Evolutionary conservation across 768 basidiomycete genomes (phyloP), one percentile per base, ranked within the genome.

Genomic region (Amanita brunnescens): DNA sequence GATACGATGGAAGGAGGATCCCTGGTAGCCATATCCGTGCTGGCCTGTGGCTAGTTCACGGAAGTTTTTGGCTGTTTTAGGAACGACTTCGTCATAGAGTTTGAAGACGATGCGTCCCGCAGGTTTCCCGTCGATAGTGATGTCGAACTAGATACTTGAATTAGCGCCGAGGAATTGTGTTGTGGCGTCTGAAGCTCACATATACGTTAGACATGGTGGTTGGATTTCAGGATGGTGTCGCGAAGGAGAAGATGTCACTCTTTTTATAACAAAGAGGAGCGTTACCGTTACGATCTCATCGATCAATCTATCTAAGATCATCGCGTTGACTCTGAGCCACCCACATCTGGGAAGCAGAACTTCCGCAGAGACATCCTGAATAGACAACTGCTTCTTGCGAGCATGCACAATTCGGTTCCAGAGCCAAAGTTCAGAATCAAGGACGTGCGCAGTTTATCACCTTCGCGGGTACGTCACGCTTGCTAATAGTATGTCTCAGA

Each of bases 11-110:
- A 93, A 92, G 0, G 34, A 20, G 18, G 71, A 72, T 14, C 80
- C 83, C 45, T 65, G 43, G 70, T 94, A 97, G 41, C 90, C 86
- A 52, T 68, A 89, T 3, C 87, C 87, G 48, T 85, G 60, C 62
- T 78, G 59, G 40, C 88, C 86, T 10, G 87, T 91, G 50, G 83
- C 83, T 43, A 96, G 78, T 67, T 91, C 88, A 48, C 94, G 85
- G 77, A 97, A 97, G 74, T 97, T 93, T 29, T 56, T 69, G 7
- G 87, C 71, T 1, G 88, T 91, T 60, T 70, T 79, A 44, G 89
- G 89, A 12, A 87, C 85, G 44, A 78, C 76, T 4, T 80, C 74
- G 70, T 94, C 91, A 66, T 72, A 93, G 23, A 98, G 81, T 73
- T 83, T 84, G 82, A 97, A 93, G 52, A 78, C 71, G 64, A 96